Evolutionary conservation across 2,329 filamentous ascomycete genomes (phyloP).

Genomic region (Anisogramma anomala): DNA sequence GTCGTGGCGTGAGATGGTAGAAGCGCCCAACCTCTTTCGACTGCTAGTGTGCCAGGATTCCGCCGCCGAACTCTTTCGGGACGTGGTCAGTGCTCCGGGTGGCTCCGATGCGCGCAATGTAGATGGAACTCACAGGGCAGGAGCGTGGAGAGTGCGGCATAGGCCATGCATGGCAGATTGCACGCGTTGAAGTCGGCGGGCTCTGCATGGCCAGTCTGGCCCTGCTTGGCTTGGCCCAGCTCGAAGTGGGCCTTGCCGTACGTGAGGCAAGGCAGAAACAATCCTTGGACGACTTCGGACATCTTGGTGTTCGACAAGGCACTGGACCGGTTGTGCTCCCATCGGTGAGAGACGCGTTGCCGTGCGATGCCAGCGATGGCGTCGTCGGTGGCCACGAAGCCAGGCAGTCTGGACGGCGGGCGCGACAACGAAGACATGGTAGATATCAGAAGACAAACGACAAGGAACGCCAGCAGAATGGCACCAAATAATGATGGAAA

Average conservation of each 20-base stretch:
- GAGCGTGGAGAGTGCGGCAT: constrained; percentile 3
- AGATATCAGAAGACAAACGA: not conserved
- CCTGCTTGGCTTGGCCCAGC: constrained; percentile 5
- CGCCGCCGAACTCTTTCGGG: constrained; percentile 12
- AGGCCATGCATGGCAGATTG: constrained; percentile 7
- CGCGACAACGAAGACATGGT: too few relatives aligned
- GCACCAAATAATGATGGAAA: not conserved
- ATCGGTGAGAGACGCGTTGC: not conserved
- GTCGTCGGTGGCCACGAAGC: constrained; percentile 9
- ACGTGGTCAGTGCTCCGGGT: not conserved
- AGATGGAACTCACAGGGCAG: constrained; percentile 8
- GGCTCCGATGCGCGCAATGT: too few relatives aligned
- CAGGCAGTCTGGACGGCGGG: not conserved
- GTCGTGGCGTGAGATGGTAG: not conserved
- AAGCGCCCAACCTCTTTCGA: constrained; percentile 6
- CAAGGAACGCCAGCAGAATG: not conserved
- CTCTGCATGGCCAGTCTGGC: not conserved
- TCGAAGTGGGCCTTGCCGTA: constrained; percentile 9
- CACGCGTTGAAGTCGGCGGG: constrained; percentile 1
- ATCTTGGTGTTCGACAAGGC: constrained; percentile 10
- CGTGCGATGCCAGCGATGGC: not conserved
- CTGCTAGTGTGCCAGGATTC: constrained; percentile 9
- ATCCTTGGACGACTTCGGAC: constrained; percentile 6
- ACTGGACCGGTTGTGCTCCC: constrained; percentile 3
- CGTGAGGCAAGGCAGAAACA: constrained; percentile 12